These are phyloP conservation scores for Cutaneotrichosporon daszewskae DNA, from an alignment of 1,284 basidiomycete genomes.

Conservation along the genomic window DNA sequence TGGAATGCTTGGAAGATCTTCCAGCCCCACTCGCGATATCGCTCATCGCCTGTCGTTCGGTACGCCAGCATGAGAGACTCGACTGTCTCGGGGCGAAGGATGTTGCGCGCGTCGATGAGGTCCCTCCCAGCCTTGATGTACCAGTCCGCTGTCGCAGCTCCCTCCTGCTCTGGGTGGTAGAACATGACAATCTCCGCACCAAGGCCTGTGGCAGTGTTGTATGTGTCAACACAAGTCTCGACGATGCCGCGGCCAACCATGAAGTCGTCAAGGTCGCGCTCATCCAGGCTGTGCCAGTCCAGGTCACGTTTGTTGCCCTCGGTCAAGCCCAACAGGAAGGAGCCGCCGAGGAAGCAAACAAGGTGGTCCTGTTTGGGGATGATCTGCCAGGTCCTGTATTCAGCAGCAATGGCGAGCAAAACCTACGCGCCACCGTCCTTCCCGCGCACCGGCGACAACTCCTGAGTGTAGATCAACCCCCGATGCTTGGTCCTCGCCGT, in stretches of 20 bases:
- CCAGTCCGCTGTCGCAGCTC: slow-evolving; percentile 61
- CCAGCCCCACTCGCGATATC: slow-evolving; percentile 83
- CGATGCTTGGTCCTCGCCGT: slow-evolving; percentile 58
- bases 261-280: slow-evolving; percentile 68
- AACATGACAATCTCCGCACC: slow-evolving; percentile 78
- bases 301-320: slow-evolving; percentile 55
- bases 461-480: slow-evolving; percentile 71
- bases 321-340: slow-evolving; percentile 82
- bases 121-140: slow-evolving; percentile 63
- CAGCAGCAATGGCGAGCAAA: not conserved
- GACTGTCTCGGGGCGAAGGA: slow-evolving; percentile 88
- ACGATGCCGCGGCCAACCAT: slow-evolving; percentile 71
- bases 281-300: slow-evolving; percentile 48
- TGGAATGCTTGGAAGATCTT: slow-evolving; percentile 84
- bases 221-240: slow-evolving; percentile 80
- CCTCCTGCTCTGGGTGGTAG: slow-evolving; percentile 52
- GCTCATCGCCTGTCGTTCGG: slow-evolving; percentile 73
- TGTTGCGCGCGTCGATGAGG: slow-evolving; percentile 80
- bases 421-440: no score
- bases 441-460: slow-evolving; percentile 59
- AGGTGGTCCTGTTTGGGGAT: slow-evolving; percentile 90
- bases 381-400: slow-evolving; percentile 60
- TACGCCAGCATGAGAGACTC: slow-evolving; percentile 86
- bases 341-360: slow-evolving; percentile 89
- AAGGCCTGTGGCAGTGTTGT: slow-evolving; percentile 77